These are phyloP conservation scores for Pseudogymnoascus sp. DNA, from an alignment of 2,329 filamentous ascomycete species.

Conservation along the genomic window DNA sequence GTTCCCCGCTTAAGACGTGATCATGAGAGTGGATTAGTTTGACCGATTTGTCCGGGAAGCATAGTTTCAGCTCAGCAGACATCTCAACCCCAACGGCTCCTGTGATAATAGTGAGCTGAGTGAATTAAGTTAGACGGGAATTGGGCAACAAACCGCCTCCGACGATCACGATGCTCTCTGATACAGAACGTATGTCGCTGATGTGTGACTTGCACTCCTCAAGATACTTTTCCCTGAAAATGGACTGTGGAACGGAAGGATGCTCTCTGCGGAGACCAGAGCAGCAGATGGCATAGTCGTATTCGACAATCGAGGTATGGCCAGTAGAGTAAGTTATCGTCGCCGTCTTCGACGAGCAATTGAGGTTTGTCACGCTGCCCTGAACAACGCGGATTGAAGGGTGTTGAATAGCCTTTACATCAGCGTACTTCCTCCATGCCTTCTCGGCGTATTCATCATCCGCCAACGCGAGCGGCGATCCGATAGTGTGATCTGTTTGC, in stretches of 20 bases:
- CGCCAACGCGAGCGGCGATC: constrained; percentile 65
- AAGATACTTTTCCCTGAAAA: constrained; percentile 56
- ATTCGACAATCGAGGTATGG: constrained; percentile 38
- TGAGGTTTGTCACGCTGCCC: constrained; percentile 55
- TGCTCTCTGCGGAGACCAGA: constrained; percentile 64
- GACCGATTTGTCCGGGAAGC: constrained; percentile 59
- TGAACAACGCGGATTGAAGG: constrained; percentile 59
- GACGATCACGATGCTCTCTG: constrained; percentile 61
- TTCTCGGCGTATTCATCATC: constrained; percentile 56
- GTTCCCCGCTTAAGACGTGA: constrained; percentile 66
- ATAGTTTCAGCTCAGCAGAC: constrained; percentile 67
- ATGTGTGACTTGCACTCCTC: constrained; percentile 56
- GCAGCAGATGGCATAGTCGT: constrained; percentile 71
- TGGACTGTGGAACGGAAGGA: constrained; percentile 65
- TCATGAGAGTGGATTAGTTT: constrained; percentile 68
- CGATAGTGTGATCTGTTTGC: constrained; percentile 63
- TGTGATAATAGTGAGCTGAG: constrained; percentile 21
- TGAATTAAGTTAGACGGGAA: neutral
- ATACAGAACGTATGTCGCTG: constrained; percentile 43
- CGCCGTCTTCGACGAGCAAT: constrained; percentile 53
- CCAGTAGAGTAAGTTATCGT: constrained; percentile 45
- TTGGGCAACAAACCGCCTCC: constrained; percentile 50
- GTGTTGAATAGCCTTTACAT: constrained; percentile 59
- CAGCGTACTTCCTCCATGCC: constrained; percentile 63
- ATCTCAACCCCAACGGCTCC: constrained; percentile 77